A percentile compares a stretch with the other conserved stretches of the same genome.
Evolutionary conservation across 2,329 filamentous ascomycete genomes (phyloP).

Genomic region (Cladophialophora immunda): DNA sequence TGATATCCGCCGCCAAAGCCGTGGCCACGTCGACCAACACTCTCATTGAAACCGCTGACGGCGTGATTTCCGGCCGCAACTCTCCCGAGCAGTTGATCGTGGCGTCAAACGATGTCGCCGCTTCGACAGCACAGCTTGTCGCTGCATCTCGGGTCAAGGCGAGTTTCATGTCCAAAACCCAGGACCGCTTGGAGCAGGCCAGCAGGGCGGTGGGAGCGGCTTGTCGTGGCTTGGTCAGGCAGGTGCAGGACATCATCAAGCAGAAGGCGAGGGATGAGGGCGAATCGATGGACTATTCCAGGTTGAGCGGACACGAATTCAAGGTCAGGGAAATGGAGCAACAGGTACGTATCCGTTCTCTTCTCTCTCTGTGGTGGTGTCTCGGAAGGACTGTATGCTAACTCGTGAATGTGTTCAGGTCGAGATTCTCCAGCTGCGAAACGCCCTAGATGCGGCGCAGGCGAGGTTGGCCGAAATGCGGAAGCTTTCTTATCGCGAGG

Average conservation of each 20-base stretch:
- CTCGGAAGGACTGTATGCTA: constrained; percentile 33
- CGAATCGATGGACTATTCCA: constrained; percentile 84
- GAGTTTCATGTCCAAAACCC: constrained; percentile 96
- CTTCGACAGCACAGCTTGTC: constrained; percentile 94
- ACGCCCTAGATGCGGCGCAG: constrained; percentile 78
- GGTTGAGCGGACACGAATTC: constrained; percentile 92
- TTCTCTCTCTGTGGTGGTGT: constrained; percentile 31
- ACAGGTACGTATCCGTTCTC: constrained; percentile 71
- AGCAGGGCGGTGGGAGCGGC: constrained; percentile 92
- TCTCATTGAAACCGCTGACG: constrained; percentile 96
- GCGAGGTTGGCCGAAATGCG: constrained; percentile 94
- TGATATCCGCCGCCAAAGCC: constrained; percentile 96
- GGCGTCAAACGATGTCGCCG: constrained; percentile 94
- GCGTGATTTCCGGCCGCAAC: constrained; percentile 89
- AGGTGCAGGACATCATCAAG: constrained; percentile 94
- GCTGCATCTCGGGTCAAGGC: constrained; percentile 96
- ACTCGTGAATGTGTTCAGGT: constrained; percentile 65
- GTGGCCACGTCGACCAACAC: constrained; percentile 93
- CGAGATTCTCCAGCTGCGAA: constrained; percentile 95
- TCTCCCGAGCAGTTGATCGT: constrained; percentile 97
- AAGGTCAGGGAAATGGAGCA: constrained; percentile 99
- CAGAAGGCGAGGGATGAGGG: constrained; percentile 80
- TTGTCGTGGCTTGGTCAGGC: constrained; percentile 85
- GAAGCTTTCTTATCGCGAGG: constrained; percentile 92
- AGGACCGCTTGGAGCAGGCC: constrained; percentile 88